These are phyloP conservation scores for Colletotrichum lentis DNA, from an alignment of 2,329 filamentous ascomycete genomes.

Conservation along the genomic window DNA sequence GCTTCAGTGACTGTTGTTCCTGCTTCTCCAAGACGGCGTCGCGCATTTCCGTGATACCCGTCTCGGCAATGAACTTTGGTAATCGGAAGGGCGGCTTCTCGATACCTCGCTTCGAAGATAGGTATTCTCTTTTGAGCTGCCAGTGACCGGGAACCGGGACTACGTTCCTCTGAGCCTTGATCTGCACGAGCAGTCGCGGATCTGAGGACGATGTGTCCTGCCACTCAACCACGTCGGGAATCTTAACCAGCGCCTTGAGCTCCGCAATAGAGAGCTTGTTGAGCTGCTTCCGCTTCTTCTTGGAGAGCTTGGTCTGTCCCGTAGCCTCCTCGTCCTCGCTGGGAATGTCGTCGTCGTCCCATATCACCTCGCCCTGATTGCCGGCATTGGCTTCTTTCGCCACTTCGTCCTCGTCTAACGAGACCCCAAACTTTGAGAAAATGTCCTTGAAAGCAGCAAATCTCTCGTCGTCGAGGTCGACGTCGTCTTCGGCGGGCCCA, in stretches of 20 bases:
- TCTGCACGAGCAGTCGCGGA: slow-evolving; percentile 86
- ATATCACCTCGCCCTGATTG: slow-evolving; percentile 87
- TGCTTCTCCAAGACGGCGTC: slow-evolving; percentile 97
- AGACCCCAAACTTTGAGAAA: slow-evolving; percentile 79
- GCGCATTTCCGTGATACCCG: slow-evolving; percentile 97
- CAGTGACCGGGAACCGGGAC: slow-evolving; percentile 94
- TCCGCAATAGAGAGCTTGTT: slow-evolving; percentile 95
- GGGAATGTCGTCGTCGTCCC: slow-evolving; percentile 84
- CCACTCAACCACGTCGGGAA: slow-evolving; percentile 97
- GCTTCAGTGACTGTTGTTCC: slow-evolving; percentile 88
- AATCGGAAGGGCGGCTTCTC: slow-evolving; percentile 94
- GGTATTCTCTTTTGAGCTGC: slow-evolving; percentile 95
- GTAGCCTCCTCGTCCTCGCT: slow-evolving; percentile 79
- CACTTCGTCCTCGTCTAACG: slow-evolving; percentile 68
- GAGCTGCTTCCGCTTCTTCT: slow-evolving; percentile 91
- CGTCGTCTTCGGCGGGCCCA: slow-evolving; percentile 69
- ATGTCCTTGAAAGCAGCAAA: slow-evolving; percentile 86
- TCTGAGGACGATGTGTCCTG: slow-evolving; percentile 93
- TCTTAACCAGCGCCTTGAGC: slow-evolving; percentile 88
- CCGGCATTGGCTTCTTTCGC: slow-evolving; percentile 71
- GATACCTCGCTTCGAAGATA: slow-evolving; percentile 95
- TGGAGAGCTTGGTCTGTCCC: slow-evolving; percentile 77
- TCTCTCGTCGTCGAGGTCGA: slow-evolving; percentile 74
- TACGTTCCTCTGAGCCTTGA: slow-evolving; percentile 94
- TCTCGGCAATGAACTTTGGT: slow-evolving; percentile 96